Evolutionary conservation across 2,329 filamentous ascomycete genomes (phyloP).

Genomic region (Trichoderma cornu-damae): DNA sequence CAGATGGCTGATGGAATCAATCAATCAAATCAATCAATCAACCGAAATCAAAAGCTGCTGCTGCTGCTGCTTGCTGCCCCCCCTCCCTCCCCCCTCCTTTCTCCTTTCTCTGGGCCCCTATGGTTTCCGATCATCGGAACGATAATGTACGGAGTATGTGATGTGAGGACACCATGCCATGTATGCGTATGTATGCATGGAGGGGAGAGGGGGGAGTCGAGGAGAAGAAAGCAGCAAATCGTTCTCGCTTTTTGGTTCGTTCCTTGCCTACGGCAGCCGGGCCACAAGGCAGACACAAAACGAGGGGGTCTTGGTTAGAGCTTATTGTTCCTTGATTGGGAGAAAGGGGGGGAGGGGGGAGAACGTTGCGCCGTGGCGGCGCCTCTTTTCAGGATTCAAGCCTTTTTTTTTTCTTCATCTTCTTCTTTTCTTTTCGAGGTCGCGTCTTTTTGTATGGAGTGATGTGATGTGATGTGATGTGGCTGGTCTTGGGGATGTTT

Average conservation of each 20-base stretch:
- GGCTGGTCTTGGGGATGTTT: too few relatives aligned
- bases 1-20: not conserved
- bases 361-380: not conserved
- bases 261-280: not conserved
- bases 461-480: too few relatives aligned
- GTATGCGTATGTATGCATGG: not conserved
- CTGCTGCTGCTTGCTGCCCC: not conserved
- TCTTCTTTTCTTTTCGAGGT: too few relatives aligned
- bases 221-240: not conserved
- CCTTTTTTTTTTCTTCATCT: too few relatives aligned
- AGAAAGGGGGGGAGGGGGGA: too few relatives aligned
- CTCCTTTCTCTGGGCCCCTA: not conserved
- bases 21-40: not conserved
- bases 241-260: not conserved
- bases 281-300: constrained; percentile 4
- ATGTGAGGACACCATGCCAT: too few relatives aligned
- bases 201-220: not conserved
- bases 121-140: constrained; percentile 1
- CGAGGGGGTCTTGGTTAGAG: not conserved
- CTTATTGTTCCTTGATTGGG: not conserved
- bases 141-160: not conserved
- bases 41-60: not conserved
- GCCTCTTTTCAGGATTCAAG: constrained; percentile 11
- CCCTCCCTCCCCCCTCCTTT: too few relatives aligned
- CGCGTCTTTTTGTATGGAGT: too few relatives aligned